phyloP scores from a whole-genome alignment of 257 asterid species.

The Prunella vulgaris region DNA sequence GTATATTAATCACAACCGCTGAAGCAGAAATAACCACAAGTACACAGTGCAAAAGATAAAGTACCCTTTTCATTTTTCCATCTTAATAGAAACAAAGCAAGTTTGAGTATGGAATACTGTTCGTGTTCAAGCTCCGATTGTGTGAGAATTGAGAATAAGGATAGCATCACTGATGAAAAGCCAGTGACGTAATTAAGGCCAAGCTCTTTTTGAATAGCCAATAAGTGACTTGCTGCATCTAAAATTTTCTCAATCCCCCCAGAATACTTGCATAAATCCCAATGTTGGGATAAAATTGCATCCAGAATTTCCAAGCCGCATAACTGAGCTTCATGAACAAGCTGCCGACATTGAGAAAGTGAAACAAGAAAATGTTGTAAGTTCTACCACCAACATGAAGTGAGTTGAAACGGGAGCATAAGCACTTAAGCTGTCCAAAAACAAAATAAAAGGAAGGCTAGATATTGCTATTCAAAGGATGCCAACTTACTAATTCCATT shows the following conservation, averaged over 20 bases:
- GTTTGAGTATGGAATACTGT: conserved; percentile 56
- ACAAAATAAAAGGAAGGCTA: background rate
- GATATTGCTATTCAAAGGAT: conserved; percentile 1
- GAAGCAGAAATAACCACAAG: conserved; percentile 15
- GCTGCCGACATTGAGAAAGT: conserved; percentile 41
- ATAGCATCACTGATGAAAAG: conserved; percentile 46
- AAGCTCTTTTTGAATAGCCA: conserved; percentile 76
- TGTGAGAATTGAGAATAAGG: conserved; percentile 55
- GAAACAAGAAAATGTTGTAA: conserved; percentile 1
- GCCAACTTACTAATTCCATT: conserved; percentile 54
- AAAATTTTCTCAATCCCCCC: conserved; percentile 63
- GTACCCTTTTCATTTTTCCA: conserved; percentile 84
- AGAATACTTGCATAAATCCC: conserved; percentile 42
- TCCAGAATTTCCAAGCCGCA: conserved; percentile 69
- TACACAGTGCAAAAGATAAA: conserved; percentile 18
- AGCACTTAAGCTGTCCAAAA: conserved; percentile 15
- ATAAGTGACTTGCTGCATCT: conserved; percentile 55
- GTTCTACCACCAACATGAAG: conserved; percentile 20
- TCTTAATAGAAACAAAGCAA: conserved; percentile 56
- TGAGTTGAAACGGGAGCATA: background rate
- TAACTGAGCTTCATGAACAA: conserved; percentile 60
- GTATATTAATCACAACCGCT: background rate
- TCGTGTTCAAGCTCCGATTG: conserved; percentile 93
- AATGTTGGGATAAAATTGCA: conserved; percentile 46
- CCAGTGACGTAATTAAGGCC: conserved; percentile 58